Conservation (phyloP, 352 stramenopile genomes). For the Blastocystis sp. region DNA sequence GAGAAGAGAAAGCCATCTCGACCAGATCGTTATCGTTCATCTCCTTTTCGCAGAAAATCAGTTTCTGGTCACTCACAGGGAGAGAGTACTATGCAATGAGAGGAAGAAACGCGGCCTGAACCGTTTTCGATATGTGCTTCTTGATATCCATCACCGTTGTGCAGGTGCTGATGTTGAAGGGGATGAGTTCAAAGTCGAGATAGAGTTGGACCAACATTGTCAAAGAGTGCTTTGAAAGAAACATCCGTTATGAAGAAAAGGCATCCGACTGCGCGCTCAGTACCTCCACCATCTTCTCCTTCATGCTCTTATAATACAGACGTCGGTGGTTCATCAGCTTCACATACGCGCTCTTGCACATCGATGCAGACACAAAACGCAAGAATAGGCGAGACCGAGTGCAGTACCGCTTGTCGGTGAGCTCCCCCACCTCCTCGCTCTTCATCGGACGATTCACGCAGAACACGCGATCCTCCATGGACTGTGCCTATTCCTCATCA, state of each 20-base stretch:
- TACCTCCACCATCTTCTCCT: background rate
- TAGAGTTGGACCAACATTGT: slow-evolving; percentile 63
- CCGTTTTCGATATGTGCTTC: slow-evolving; percentile 41
- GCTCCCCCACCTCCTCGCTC: background rate
- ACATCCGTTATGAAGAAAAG: background rate
- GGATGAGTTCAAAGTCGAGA: background rate
- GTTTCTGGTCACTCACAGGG: slow-evolving; percentile 48
- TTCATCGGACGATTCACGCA: background rate
- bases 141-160: slow-evolving; percentile 54
- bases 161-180: slow-evolving; percentile 28
- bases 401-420: background rate
- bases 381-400: background rate
- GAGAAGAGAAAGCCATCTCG: background rate
- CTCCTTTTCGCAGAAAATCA: slow-evolving; percentile 34
- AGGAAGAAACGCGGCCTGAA: background rate
- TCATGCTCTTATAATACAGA: background rate
- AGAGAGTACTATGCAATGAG: slow-evolving; percentile 55
- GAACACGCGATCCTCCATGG: slow-evolving; percentile 9
- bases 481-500: slow-evolving; percentile 3
- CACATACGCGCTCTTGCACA: slow-evolving; percentile 9
- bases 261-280: background rate
- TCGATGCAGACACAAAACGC: slow-evolving; percentile 1
- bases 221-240: background rate
- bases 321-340: slow-evolving; percentile 19
- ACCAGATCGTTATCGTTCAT: slow-evolving; percentile 24